Evolutionary conservation across 139 green algal species (phyloP), one percentile per base, ranked within the genome.

Genomic region (Mychonastes homosphaera): DNA sequence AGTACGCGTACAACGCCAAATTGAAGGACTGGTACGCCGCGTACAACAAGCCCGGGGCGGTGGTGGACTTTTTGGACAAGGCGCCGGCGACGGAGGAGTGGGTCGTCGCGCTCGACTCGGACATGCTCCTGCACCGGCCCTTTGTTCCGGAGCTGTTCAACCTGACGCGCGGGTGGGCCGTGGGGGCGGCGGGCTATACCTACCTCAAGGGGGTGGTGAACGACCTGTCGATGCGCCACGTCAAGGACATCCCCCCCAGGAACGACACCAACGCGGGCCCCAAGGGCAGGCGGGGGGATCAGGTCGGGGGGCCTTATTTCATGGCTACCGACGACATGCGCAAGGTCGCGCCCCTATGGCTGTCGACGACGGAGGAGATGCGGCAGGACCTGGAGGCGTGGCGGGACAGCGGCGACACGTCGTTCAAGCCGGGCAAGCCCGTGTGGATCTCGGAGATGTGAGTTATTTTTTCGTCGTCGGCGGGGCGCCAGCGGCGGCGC

Each of bases 391-490:
- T 72, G 55, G 66, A 78, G 62, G 73, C 72, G 46, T 26, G 51
- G 39, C 21, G 39, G 12, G 36, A n/a, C n/a, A 35, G 49, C 1
- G 3, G 32, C 19, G 8, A n/a, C n/a, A n/a, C n/a, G n/a, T 32
- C 50, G 33, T 49, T 49, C 24, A 46, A 84, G 56, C 50, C 63
- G 8, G 76, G 79, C 7, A 62, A 79, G 55, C 82, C 84, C 60
- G 79, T 83, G 23, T 93, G 85, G 85, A 91, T 91, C 38, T 72
- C 68, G 10, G 84, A 88, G 68, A 92, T 91, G 84, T n/a, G n/a
- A n/a, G n/a, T n/a, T n/a, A n/a, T n/a, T n/a, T n/a, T n/a, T n/a
- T n/a, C n/a, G n/a, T n/a, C n/a, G n/a, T n/a, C n/a, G n/a, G n/a
- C n/a, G n/a, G n/a, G n/a, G n/a, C n/a, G n/a, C n/a, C n/a, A n/a